Conservation (phyloP, 805 yeast species). For the Ogataea neopini region DNA sequence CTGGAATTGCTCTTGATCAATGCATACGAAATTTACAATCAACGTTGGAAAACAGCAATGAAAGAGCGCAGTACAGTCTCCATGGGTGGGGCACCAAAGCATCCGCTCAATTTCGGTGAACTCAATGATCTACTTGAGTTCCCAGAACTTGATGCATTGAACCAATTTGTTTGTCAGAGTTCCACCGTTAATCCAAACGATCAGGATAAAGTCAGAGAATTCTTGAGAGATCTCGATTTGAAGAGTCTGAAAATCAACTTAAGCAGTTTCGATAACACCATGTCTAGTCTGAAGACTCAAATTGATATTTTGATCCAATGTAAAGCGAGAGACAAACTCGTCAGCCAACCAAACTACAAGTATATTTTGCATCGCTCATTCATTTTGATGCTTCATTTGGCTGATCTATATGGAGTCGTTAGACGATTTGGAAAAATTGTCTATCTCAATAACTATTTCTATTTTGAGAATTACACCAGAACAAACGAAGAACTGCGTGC, state of each 20-base stretch:
- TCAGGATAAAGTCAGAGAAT: conserved; percentile 25
- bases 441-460: conserved; percentile 45
- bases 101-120: conserved; percentile 17
- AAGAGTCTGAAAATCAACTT: conserved; percentile 27
- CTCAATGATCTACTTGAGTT: conserved; percentile 22
- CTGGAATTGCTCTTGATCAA: conserved; percentile 32
- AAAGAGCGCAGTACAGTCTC: conserved; percentile 20
- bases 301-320: conserved; percentile 27
- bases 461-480: conserved; percentile 41
- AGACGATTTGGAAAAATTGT: conserved; percentile 50
- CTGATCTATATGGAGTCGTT: conserved; percentile 49
- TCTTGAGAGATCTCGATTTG: conserved; percentile 27
- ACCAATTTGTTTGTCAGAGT: conserved; percentile 6
- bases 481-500: conserved; percentile 28
- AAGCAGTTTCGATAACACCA: conserved; percentile 29
- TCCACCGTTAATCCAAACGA: conserved; percentile 10
- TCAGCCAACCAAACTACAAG: conserved; percentile 27
- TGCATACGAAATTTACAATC: conserved; percentile 30
- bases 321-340: conserved; percentile 23
- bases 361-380: conserved; percentile 44
- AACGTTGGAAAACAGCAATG: conserved; percentile 29
- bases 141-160: conserved; percentile 21
- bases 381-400: conserved; percentile 43
- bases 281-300: conserved; percentile 31
- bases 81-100: conserved; percentile 10